Percentiles rank a stretch among this genome's conserved stretches.
These are phyloP conservation scores for Yamadazyma membranifaciens DNA, from an alignment of 1,139 yeast genomes.

Conservation along the genomic window DNA sequence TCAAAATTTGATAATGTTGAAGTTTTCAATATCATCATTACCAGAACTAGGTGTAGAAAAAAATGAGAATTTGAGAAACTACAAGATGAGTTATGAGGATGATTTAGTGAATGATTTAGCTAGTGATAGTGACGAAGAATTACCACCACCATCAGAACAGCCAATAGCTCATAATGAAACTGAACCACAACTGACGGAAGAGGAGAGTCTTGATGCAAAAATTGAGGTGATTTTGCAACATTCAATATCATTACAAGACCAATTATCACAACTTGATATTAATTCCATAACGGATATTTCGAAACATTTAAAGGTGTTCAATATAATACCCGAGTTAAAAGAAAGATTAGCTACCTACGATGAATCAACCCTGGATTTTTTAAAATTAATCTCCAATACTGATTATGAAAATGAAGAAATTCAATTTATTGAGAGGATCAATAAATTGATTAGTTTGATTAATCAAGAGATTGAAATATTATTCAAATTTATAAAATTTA, in stretches of 20 bases:
- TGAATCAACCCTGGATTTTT: slow-evolving; percentile 30
- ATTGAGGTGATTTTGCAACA: slow-evolving; percentile 11
- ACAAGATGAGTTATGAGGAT: slow-evolving; percentile 28
- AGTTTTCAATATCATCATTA: slow-evolving; percentile 18
- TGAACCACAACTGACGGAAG: neutral
- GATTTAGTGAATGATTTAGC: slow-evolving; percentile 37
- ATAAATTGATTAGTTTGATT: slow-evolving; percentile 55
- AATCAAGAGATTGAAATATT: slow-evolving; percentile 53
- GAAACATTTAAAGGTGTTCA: slow-evolving; percentile 22
- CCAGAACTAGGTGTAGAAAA: neutral
- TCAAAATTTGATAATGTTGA: slow-evolving; percentile 59
- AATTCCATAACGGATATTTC: slow-evolving; percentile 7
- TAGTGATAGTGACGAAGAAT: slow-evolving; percentile 18
- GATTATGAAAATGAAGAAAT: slow-evolving; percentile 41
- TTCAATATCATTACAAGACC: slow-evolving; percentile 11
- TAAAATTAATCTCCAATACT: slow-evolving; percentile 31
- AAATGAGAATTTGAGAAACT: slow-evolving; percentile 3
- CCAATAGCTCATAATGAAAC: slow-evolving; percentile 2
- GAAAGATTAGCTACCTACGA: slow-evolving; percentile 22
- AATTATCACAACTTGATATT: slow-evolving; percentile 8
- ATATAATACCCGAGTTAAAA: slow-evolving; percentile 27
- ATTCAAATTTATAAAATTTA: slow-evolving; percentile 49
- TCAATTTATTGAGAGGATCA: slow-evolving; percentile 46
- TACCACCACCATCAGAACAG: slow-evolving; percentile 3
- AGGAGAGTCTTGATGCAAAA: slow-evolving; percentile 2